phyloP scores from a whole-genome alignment of 176 grass and related monocot species.

The Zoysia pacifica region DNA sequence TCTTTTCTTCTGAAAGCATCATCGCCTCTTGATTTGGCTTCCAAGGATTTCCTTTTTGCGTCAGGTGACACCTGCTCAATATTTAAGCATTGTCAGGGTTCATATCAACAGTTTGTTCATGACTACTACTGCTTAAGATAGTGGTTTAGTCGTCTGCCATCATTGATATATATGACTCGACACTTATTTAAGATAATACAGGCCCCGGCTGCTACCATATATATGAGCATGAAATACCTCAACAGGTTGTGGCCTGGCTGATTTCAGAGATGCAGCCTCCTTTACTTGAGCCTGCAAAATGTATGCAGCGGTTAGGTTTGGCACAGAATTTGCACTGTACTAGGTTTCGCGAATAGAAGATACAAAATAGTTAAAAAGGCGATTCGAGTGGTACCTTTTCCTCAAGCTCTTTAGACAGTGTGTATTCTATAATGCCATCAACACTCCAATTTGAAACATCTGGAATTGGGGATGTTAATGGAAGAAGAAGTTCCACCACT shows the following conservation, averaged over 20 bases:
- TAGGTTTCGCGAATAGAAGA: neutral
- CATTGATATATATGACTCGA: neutral
- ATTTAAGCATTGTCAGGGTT: slow-evolving; percentile 1
- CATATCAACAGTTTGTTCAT: neutral
- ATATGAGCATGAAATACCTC: slow-evolving; percentile 52
- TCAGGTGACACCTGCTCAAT: slow-evolving; percentile 67
- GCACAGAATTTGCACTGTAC: neutral
- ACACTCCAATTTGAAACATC: slow-evolving; percentile 68
- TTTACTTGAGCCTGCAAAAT: slow-evolving; percentile 50
- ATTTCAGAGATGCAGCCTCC: slow-evolving; percentile 37
- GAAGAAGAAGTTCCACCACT: slow-evolving; percentile 71
- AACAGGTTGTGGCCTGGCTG: slow-evolving; percentile 31
- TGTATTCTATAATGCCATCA: slow-evolving; percentile 68
- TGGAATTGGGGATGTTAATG: slow-evolving; percentile 66
- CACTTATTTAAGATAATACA: slow-evolving; percentile 2
- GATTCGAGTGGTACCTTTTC: slow-evolving; percentile 56
- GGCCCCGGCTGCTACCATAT: neutral
- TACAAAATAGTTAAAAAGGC: neutral
- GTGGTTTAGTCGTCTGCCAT: neutral
- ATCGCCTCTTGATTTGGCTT: slow-evolving; percentile 87
- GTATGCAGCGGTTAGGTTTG: neutral
- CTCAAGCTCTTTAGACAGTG: slow-evolving; percentile 51
- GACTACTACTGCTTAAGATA: neutral
- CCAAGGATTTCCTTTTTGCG: slow-evolving; percentile 67
- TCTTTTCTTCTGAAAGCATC: slow-evolving; percentile 87